A percentile compares a stretch with the other conserved stretches of the same genome.
Conservation (phyloP, 108 stramenopile genomes). For the Seminavis robusta region DNA sequence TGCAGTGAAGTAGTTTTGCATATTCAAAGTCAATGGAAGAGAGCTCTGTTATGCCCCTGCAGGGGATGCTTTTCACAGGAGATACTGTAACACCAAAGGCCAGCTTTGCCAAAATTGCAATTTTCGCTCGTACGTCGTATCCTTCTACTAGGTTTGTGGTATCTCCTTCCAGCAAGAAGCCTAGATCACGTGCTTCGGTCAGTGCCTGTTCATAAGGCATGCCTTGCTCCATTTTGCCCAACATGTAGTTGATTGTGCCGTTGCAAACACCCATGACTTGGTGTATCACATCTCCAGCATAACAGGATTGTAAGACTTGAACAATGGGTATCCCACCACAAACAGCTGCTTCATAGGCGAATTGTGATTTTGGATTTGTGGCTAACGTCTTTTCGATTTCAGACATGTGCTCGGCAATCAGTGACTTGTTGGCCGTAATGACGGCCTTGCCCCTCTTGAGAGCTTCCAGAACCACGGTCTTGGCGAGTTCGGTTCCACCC, state of each 20-base stretch:
- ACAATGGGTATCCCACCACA: conserved; percentile 87
- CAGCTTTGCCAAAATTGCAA: conserved; percentile 83
- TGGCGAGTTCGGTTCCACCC: conserved; percentile 61
- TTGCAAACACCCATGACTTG: conserved; percentile 72
- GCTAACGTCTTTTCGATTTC: conserved; percentile 34
- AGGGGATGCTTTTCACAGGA: conserved; percentile 57
- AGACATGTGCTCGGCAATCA: conserved; percentile 67
- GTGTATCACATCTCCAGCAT: conserved; percentile 65
- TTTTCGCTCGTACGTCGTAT: conserved; percentile 90
- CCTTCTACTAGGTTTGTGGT: conserved; percentile 89
- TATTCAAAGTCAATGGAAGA: conserved; percentile 80
- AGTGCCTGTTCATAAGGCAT: conserved; percentile 57
- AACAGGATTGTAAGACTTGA: conserved; percentile 59
- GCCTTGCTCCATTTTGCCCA: conserved; percentile 67
- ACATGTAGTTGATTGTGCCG: conserved; percentile 87
- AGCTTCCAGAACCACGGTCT: conserved; percentile 51
- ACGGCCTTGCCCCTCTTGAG: conserved; percentile 58
- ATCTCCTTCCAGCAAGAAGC: conserved; percentile 79
- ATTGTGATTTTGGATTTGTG: conserved; percentile 15
- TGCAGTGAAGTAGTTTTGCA: conserved; percentile 77
- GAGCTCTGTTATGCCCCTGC: conserved; percentile 76
- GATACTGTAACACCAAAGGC: conserved; percentile 79
- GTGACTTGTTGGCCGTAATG: conserved; percentile 82
- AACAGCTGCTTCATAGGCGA: conserved; percentile 81
- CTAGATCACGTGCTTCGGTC: conserved; percentile 76